A percentile compares a stretch with the other conserved stretches of the same genome.
These are phyloP conservation scores for Friedmanniomyces simplex DNA, from an alignment of 495 filamentous ascomycete species.

Conservation along the genomic window DNA sequence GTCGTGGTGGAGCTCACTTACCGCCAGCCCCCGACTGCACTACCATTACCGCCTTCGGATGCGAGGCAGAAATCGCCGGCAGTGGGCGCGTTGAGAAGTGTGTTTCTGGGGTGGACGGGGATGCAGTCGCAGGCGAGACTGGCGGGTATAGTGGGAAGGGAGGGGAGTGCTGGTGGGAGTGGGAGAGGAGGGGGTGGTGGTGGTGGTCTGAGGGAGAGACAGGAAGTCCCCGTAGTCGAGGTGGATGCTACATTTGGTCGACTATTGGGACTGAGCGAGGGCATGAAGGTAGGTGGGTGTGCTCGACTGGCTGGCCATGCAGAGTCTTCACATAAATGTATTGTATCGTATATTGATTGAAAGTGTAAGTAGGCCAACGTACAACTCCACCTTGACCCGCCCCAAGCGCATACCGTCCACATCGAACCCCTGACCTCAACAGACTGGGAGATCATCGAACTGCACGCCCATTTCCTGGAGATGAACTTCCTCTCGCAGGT, in stretches of 20 bases:
- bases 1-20: slow-evolving; percentile 74
- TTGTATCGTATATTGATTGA: slow-evolving; percentile 5
- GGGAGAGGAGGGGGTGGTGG: slow-evolving; percentile 20
- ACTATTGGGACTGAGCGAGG: slow-evolving; percentile 68
- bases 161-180: too few relatives aligned
- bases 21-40: slow-evolving; percentile 24
- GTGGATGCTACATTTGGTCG: slow-evolving; percentile 83
- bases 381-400: slow-evolving; percentile 76
- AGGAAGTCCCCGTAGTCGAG: slow-evolving; percentile 68
- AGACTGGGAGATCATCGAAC: slow-evolving; percentile 97
- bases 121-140: slow-evolving; percentile 83
- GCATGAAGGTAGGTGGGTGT: slow-evolving; percentile 55
- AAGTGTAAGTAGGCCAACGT: slow-evolving; percentile 43
- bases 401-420: slow-evolving; percentile 79
- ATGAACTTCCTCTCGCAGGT: slow-evolving; percentile 89
- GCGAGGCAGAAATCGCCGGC: slow-evolving; percentile 29
- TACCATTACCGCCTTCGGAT: slow-evolving; percentile 3
- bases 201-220: slow-evolving; percentile 41
- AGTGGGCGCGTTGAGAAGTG: slow-evolving; percentile 48
- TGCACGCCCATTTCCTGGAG: slow-evolving; percentile 90
- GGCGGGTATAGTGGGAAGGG: slow-evolving; percentile 47
- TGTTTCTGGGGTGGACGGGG: slow-evolving; percentile 90
- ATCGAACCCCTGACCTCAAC: slow-evolving; percentile 91
- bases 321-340: background rate
- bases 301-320: too few relatives aligned